Conservation (phyloP, 768 basidiomycete genomes). For the Phanerodontia chrysosporium region DNA sequence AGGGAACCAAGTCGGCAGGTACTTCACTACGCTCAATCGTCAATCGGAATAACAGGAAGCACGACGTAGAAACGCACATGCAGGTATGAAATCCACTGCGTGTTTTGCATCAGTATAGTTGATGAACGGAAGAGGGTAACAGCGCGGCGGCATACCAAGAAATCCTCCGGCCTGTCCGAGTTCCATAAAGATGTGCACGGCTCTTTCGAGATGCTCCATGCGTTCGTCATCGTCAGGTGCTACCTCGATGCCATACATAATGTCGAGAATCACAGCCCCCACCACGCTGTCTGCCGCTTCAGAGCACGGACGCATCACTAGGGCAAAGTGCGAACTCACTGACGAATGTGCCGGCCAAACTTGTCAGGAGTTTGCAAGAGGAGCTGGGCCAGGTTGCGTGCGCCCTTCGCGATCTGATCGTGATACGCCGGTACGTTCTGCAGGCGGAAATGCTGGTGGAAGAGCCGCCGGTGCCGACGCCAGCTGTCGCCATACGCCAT, state of each 20-base stretch:
- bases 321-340: neutral
- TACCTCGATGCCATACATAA: neutral
- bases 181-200: neutral
- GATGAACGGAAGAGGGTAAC: neutral
- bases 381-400: neutral
- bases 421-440: neutral
- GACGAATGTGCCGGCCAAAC: neutral
- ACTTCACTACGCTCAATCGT: conserved; percentile 12
- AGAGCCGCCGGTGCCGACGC: neutral
- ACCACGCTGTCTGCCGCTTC: neutral
- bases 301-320: neutral
- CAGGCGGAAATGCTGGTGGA: conserved; percentile 6
- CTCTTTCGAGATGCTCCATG: neutral
- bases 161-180: neutral
- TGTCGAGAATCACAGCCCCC: neutral
- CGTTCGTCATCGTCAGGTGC: neutral
- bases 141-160: neutral
- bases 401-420: neutral
- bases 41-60: neutral
- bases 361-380: neutral
- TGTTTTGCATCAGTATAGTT: neutral
- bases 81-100: neutral
- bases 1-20: conserved; percentile 20
- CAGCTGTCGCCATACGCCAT: conserved; percentile 1
- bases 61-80: neutral